Conservation (phyloP, 2,329 filamentous ascomycete species). For the Aspergillus glaucus region DNA sequence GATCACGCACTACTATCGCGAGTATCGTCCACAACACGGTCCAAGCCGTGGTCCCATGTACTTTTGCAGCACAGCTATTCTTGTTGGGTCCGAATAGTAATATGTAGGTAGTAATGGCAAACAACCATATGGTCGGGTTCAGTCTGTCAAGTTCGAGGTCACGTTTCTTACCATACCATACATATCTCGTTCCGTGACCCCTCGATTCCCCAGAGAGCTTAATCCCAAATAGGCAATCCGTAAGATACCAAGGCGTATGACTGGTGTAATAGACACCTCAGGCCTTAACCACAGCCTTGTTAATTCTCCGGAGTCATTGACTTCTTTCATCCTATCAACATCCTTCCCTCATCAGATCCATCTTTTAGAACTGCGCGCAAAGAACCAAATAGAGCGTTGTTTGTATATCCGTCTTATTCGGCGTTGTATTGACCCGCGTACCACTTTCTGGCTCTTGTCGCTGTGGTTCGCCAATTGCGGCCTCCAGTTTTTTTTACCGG, state of each 20-base stretch:
- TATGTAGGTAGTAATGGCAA: not conserved
- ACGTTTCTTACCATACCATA: slow-evolving; percentile 1
- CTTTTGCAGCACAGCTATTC: not conserved
- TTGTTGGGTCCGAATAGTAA: not conserved
- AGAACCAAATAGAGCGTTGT: no score
- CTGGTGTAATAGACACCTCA: not conserved
- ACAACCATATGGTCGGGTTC: not conserved
- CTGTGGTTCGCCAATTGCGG: slow-evolving; percentile 37
- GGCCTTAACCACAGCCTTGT: not conserved
- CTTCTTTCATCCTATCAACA: not conserved
- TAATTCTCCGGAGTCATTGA: not conserved
- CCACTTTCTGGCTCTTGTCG: slow-evolving; percentile 3
- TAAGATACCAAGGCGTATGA: not conserved
- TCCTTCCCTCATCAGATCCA: not conserved
- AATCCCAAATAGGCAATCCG: slow-evolving; percentile 1
- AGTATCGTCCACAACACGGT: not conserved
- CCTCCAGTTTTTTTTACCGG: slow-evolving; percentile 4
- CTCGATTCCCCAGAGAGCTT: slow-evolving; percentile 19
- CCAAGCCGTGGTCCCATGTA: not conserved
- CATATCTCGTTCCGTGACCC: slow-evolving; percentile 17
- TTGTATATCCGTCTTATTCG: no score
- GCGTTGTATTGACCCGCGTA: no score
- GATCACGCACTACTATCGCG: not conserved
- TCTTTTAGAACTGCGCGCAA: slow-evolving; percentile 1
- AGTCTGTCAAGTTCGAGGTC: not conserved